Evolutionary conservation across 1,284 basidiomycete species (phyloP), one percentile per base, ranked within the genome.

Genomic region (Tilletiaria anomala): DNA sequence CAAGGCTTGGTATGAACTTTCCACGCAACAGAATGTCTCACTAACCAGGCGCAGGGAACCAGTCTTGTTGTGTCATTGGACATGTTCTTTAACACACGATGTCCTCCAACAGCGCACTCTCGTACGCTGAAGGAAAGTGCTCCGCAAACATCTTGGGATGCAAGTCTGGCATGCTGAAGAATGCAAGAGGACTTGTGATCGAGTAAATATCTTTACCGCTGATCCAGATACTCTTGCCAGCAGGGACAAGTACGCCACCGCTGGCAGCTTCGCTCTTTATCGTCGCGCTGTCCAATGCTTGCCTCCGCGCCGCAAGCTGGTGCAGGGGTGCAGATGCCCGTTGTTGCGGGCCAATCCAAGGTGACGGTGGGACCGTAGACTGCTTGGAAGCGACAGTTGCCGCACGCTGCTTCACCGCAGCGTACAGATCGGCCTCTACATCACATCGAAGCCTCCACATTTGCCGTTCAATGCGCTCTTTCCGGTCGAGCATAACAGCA

Each of bases 71-170:
- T n/a, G n/a, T n/a, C n/a, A n/a, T n/a, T n/a, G n/a, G n/a, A n/a
- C n/a, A n/a, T n/a, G n/a, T n/a, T n/a, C n/a, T n/a, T n/a, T n/a
- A n/a, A n/a, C n/a, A n/a, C n/a, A n/a, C n/a, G n/a, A n/a, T n/a
- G n/a, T 37, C 36, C 12, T 51, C 53, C 26, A 54, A 34, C 20
- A 62, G 54, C 3, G 58, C 60, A 21, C 53, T 53, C 38, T 65
- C 61, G 48, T 65, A 65, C 6, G 59, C 59, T 15, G 55, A 54
- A 6, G 62, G 62, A 21, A 65, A 59, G 43, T 65, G 62, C 24
- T 50, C 45, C 1, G 55, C 53, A 45, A 65, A 60, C 60, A 62
- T 57, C 34, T 51, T 31, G 11, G 40, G 24, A n/a, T 44, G 22
- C 32, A 61, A 41, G 31, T 61, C 58, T 5, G 62, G 62, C 20